Conservation (phyloP, 2,329 filamentous ascomycete genomes). For the Fonsecaea nubica region DNA sequence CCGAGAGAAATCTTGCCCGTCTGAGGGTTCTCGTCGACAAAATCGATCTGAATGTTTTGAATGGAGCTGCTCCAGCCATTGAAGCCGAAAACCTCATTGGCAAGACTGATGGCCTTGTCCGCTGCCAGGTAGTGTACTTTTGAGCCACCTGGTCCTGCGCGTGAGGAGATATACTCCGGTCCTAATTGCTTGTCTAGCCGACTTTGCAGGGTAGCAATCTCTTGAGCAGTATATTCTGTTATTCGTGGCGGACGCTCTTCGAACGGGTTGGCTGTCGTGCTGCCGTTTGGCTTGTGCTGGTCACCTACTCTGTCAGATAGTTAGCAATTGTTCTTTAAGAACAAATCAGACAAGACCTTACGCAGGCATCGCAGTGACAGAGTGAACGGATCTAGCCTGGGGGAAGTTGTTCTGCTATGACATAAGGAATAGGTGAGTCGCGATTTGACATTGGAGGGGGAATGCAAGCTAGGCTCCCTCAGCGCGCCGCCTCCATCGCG, state of each 20-base stretch:
- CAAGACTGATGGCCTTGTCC: conserved; percentile 93
- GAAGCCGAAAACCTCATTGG: conserved; percentile 95
- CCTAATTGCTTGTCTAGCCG: conserved; percentile 92
- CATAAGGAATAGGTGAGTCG: conserved; percentile 1
- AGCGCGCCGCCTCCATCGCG: neutral
- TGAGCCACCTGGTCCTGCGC: conserved; percentile 79
- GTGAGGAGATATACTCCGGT: conserved; percentile 90
- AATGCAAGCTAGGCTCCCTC: neutral
- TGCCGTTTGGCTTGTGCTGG: conserved; percentile 40
- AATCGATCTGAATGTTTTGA: conserved; percentile 92
- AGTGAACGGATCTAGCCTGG: neutral
- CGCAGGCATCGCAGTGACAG: conserved; percentile 16
- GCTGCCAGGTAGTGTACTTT: conserved; percentile 95
- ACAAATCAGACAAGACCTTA: neutral
- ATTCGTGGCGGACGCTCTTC: conserved; percentile 72
- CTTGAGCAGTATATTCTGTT: conserved; percentile 81
- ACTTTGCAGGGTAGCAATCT: conserved; percentile 86
- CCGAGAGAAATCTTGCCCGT: conserved; percentile 83
- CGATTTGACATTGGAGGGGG: neutral
- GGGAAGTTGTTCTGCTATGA: neutral
- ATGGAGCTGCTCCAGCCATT: conserved; percentile 98
- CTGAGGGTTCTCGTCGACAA: conserved; percentile 81
- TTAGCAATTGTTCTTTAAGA: conserved; percentile 3
- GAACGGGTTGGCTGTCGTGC: conserved; percentile 72
- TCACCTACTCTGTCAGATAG: conserved; percentile 37